phyloP scores from a whole-genome alignment of 305 asterid species.

The Fraxinus baroniana region DNA sequence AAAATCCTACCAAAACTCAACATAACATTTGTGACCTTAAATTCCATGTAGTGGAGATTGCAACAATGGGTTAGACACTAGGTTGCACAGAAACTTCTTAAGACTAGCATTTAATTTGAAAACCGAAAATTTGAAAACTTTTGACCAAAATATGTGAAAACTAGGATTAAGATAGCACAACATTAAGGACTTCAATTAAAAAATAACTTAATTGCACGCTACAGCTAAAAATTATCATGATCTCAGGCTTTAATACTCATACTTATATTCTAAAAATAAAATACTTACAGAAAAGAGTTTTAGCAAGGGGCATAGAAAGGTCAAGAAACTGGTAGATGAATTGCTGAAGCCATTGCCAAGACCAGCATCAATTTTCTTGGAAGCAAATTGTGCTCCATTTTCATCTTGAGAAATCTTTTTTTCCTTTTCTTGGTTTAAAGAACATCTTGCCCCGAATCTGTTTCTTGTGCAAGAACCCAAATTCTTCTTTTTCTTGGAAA shows the following conservation, averaged over 20 bases:
- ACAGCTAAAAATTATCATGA: background rate
- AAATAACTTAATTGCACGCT: background rate
- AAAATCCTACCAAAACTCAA: background rate
- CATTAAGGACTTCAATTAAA: background rate
- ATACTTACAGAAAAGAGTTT: slow-evolving; percentile 65
- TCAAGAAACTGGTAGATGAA: slow-evolving; percentile 58
- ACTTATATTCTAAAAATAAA: background rate
- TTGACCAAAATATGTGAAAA: background rate
- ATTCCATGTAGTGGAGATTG: background rate
- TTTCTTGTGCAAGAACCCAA: slow-evolving; percentile 24
- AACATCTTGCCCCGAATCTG: slow-evolving; percentile 23
- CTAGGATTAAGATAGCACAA: background rate
- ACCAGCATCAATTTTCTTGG: background rate
- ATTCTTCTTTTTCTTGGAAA: slow-evolving; percentile 15
- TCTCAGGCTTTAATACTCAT: background rate
- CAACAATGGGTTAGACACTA: background rate
- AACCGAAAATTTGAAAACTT: background rate
- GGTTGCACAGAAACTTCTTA: background rate
- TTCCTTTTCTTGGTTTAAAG: slow-evolving; percentile 34
- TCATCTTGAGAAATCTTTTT: slow-evolving; percentile 24
- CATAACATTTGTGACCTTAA: slow-evolving; percentile 14
- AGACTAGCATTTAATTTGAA: background rate
- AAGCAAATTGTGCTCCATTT: slow-evolving; percentile 23
- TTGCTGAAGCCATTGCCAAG: slow-evolving; percentile 28
- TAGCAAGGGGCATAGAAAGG: slow-evolving; percentile 78